Percentiles rank a stretch among this genome's conserved stretches.
These are phyloP conservation scores for Ascochyta koolunga DNA, from an alignment of 2,329 filamentous ascomycete genomes.

Conservation along the genomic window DNA sequence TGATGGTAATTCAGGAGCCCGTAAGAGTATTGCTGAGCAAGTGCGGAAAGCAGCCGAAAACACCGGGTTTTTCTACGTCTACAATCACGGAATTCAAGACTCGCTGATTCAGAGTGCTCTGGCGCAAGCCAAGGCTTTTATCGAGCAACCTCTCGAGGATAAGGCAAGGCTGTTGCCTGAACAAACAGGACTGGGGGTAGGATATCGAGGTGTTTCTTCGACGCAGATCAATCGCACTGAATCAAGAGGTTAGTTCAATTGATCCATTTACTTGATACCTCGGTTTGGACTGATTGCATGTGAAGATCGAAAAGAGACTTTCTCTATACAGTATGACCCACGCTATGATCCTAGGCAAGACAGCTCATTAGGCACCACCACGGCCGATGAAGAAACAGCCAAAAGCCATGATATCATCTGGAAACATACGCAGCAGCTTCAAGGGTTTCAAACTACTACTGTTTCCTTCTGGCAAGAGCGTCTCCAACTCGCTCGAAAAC, in stretches of 20 bases:
- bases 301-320: conserved; percentile 5
- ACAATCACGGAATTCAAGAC: conserved; percentile 40
- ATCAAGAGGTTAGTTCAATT: background rate
- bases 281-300: background rate
- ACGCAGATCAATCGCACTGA: conserved; percentile 4
- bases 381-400: background rate
- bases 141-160: background rate
- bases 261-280: background rate
- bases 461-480: conserved; percentile 57
- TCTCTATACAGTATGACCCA: conserved; percentile 3
- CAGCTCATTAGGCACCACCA: background rate
- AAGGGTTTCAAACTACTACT: conserved; percentile 55
- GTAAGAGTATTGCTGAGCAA: conserved; percentile 45
- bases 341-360: background rate
- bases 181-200: background rate
- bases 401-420: conserved; percentile 2
- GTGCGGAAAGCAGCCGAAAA: conserved; percentile 13
- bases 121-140: conserved; percentile 1
- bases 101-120: conserved; percentile 10
- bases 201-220: background rate
- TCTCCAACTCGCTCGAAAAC: conserved; percentile 57
- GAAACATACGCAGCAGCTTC: conserved; percentile 32
- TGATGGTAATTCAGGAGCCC: conserved; percentile 47
- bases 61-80: conserved; percentile 19
- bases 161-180: background rate